Evolutionary conservation across 2,329 filamentous ascomycete species (phyloP).

Genomic region (Aspergillus fructus): DNA sequence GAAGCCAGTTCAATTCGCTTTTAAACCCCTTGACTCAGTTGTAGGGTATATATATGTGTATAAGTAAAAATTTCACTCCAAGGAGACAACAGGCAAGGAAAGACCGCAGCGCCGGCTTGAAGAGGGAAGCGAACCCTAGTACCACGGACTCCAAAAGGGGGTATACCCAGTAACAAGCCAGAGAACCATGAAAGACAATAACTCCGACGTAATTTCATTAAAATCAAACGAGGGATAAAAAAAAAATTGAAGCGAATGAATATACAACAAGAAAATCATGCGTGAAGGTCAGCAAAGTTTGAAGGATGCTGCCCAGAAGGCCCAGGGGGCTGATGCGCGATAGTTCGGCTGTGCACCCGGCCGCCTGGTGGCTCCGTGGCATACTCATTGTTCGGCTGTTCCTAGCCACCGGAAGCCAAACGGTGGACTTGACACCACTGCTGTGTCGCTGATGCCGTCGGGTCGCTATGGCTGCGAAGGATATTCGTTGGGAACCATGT

Average conservation of each 20-base stretch:
- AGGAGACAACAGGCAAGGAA: background rate
- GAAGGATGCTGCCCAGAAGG: conserved; percentile 21
- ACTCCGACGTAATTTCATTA: background rate
- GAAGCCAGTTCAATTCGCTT: background rate
- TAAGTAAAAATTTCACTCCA: background rate
- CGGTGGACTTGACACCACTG: background rate
- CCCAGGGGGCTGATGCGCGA: conserved; percentile 21
- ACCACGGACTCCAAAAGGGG: conserved; percentile 6
- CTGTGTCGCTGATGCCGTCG: background rate
- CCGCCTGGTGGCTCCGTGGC: conserved; percentile 21
- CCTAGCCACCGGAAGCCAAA: background rate
- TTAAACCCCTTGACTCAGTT: background rate
- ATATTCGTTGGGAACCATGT: background rate
- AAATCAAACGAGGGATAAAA: background rate
- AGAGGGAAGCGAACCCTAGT: conserved; percentile 5
- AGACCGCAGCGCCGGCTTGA: background rate
- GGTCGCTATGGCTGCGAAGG: background rate
- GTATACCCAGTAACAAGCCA: conserved; percentile 11
- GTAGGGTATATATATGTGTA: background rate
- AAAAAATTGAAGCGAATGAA: background rate
- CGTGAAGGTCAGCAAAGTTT: conserved; percentile 12
- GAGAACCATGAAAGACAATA: conserved; percentile 3
- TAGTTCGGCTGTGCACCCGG: conserved; percentile 24
- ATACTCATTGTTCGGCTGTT: background rate
- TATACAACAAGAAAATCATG: background rate